phyloP scores from a whole-genome alignment of 371 early-diverging fungal species.

The Apophysomyces trapeziformis region DNA sequence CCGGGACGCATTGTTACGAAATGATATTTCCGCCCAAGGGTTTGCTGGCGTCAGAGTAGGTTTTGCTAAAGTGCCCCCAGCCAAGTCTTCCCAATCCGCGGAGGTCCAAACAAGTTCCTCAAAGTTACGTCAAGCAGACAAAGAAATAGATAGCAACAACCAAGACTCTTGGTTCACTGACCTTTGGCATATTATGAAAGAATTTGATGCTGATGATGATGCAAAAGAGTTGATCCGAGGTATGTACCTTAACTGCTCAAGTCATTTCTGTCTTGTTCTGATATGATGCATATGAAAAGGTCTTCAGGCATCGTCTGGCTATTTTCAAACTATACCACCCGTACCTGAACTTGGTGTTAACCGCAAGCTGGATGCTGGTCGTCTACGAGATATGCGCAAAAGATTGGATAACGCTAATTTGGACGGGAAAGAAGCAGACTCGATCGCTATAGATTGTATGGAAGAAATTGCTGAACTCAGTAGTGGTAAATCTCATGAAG shows the following conservation, averaged over 20 bases:
- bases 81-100: constrained; percentile 16
- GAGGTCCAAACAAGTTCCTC: neutral
- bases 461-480: constrained; percentile 82
- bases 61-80: constrained; percentile 85
- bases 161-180: constrained; percentile 36
- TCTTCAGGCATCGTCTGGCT: constrained; percentile 35
- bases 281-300: neutral
- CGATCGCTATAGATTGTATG: constrained; percentile 74
- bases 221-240: constrained; percentile 24
- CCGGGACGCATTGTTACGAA: constrained; percentile 84
- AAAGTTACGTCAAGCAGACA: constrained; percentile 9
- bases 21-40: constrained; percentile 79
- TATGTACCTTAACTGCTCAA: neutral
- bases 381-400: constrained; percentile 88
- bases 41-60: constrained; percentile 85
- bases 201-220: constrained; percentile 27
- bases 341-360: constrained; percentile 72
- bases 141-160: constrained; percentile 13
- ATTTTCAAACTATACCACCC: constrained; percentile 70
- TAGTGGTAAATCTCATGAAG: constrained; percentile 63
- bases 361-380: constrained; percentile 76
- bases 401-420: constrained; percentile 73
- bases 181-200: constrained; percentile 36
- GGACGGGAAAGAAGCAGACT: constrained; percentile 62
- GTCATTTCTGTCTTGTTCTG: neutral